phyloP scores from a whole-genome alignment of 169 alveolate species.

The Eimeria acervulina region DNA sequence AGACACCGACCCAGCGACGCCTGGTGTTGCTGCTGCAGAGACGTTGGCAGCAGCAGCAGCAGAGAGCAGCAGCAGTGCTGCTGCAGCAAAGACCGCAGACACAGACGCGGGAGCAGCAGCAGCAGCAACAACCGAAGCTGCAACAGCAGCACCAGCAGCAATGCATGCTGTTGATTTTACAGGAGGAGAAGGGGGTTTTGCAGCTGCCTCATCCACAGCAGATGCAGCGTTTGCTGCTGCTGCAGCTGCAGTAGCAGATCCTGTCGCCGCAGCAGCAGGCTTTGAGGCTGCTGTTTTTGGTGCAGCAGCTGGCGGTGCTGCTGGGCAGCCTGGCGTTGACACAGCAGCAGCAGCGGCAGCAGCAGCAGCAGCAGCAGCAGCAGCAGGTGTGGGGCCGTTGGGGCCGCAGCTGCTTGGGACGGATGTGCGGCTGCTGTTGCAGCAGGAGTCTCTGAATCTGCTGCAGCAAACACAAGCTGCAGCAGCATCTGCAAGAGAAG shows the following conservation, averaged over 20 bases:
- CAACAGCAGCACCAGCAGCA: conserved; percentile 22
- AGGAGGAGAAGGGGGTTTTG: too few relatives aligned
- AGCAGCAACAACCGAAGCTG: background rate
- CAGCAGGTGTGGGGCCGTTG: background rate
- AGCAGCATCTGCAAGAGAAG: conserved; percentile 1
- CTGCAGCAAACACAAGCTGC: conserved; percentile 36
- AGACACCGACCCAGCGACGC: background rate
- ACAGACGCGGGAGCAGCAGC: too few relatives aligned
- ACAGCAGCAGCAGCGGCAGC: conserved; percentile 25
- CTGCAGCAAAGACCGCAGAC: too few relatives aligned
- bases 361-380: conserved; percentile 46
- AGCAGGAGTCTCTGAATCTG: conserved; percentile 41
- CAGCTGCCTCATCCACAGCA: too few relatives aligned
- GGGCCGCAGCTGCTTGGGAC: background rate
- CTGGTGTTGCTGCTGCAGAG: conserved; percentile 1
- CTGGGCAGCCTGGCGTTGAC: background rate
- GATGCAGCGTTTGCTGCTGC: background rate
- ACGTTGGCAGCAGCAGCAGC: background rate
- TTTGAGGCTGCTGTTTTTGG: background rate
- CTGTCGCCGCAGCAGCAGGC: conserved; percentile 21
- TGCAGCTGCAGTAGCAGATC: background rate
- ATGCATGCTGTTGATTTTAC: too few relatives aligned
- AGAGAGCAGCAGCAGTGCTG: too few relatives aligned
- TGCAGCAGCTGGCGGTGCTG: conserved; percentile 17
- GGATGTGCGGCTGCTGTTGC: conserved; percentile 38